Evolutionary conservation across 257 asterid species (phyloP), one percentile per base, ranked within the genome.

Genomic region (Cinchona pubescens): DNA sequence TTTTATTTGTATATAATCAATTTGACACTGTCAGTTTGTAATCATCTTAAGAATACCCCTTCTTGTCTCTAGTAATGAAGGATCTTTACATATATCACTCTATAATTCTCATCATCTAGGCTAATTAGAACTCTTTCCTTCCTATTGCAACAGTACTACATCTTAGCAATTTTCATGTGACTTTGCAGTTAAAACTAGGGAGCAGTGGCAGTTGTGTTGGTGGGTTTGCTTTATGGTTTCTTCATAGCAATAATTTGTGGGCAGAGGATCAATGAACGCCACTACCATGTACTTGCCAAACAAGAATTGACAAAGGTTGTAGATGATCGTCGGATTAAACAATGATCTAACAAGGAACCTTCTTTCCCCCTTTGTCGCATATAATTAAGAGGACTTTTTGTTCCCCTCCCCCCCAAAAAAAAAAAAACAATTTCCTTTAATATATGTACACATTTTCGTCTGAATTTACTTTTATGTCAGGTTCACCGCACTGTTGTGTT

Each of bases 211-310:
- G 90, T 94, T 81, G 85, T 94, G 80, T 80, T 94, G 91, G 99
- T 94, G 82, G 97, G 99, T 32, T 86, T 94, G 90, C 97, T 94
- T 32, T 94, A 94, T 83, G 98, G 98, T 71, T 92, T 92, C 96
- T 92, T 94, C 89, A 90, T 94, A 70, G 99, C 99, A 73, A 94
- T 92, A 69, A 94, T 90, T 79, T 94, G 99, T 75, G 99, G 97
- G 76, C 96, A 94, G 85, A 89, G 87, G 88, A 94, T 94, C 80
- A 94, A 84, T 78, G 99, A 94, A 79, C 99, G 99, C 69, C 99
- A 94, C 85, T 90, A 92, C 91, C 97, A 94, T 69, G 91, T 92
- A 75, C 98, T 94, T 85, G 99, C 97, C 80, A 94, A 94, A 86
- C 94, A 92, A 81, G 99, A 92, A 84, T 85, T 92, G 74, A 94